A percentile compares a stretch with the other conserved stretches of the same genome.
Evolutionary conservation across 352 stramenopile species (phyloP).

Genomic region (Phytophthora europaea): DNA sequence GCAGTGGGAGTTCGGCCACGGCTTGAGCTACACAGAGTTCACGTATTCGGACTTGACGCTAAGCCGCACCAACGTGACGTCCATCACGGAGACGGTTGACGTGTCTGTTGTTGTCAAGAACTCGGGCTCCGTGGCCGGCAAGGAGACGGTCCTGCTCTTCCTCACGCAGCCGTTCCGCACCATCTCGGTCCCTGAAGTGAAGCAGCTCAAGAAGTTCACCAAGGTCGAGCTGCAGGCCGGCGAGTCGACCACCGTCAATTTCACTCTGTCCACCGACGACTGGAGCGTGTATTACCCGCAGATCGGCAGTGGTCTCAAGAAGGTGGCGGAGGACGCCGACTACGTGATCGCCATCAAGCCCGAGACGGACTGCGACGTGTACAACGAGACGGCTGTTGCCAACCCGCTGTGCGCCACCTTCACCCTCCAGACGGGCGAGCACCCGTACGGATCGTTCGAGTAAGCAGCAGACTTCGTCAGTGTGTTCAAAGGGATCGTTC

Average conservation of each 20-base stretch:
- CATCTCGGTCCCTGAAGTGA: conserved; percentile 77
- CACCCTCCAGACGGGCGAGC: conserved; percentile 34
- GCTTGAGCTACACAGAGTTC: conserved; percentile 77
- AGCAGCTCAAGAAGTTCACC: conserved; percentile 82
- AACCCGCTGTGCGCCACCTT: conserved; percentile 45
- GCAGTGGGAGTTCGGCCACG: conserved; percentile 72
- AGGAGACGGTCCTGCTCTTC: conserved; percentile 84
- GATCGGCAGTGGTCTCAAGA: conserved; percentile 60
- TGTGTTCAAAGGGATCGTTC: background rate
- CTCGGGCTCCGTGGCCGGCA: conserved; percentile 55
- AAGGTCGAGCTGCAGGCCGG: conserved; percentile 71
- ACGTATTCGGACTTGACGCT: conserved; percentile 57
- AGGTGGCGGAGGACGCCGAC: conserved; percentile 66
- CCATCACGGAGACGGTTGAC: conserved; percentile 41
- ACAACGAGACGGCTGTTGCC: conserved; percentile 42
- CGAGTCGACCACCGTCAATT: conserved; percentile 43
- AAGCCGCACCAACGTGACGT: conserved; percentile 40
- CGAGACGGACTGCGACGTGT: conserved; percentile 78
- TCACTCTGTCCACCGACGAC: conserved; percentile 55
- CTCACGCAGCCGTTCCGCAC: conserved; percentile 68
- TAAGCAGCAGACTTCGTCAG: conserved; percentile 10
- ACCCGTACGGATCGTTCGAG: conserved; percentile 42
- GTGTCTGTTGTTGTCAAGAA: conserved; percentile 79
- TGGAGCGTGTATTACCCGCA: conserved; percentile 72
- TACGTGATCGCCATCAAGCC: conserved; percentile 77